phyloP scores from a whole-genome alignment of 495 filamentous ascomycete species.

The Cudoniella acicularis region DNA sequence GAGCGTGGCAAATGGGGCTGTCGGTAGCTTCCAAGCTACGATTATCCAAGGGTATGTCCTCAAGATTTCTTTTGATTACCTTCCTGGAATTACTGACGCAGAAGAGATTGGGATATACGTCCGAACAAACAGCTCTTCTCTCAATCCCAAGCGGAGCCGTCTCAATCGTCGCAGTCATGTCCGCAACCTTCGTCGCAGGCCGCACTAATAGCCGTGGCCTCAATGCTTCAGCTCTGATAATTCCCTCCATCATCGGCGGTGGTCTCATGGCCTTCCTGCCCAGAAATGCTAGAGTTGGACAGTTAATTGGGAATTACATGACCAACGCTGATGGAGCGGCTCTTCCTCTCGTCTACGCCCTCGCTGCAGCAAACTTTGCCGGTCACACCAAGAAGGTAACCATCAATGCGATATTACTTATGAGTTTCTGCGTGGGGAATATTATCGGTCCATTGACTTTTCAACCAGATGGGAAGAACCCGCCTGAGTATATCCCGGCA shows the following conservation, averaged over 20 bases:
- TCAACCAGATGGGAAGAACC: neutral
- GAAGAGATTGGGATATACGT: conserved; percentile 51
- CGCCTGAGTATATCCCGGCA: conserved; percentile 60
- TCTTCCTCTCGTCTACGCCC: conserved; percentile 37
- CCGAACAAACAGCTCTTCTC: conserved; percentile 58
- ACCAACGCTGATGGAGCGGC: conserved; percentile 57
- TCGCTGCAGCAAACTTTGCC: conserved; percentile 5
- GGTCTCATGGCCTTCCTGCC: conserved; percentile 62
- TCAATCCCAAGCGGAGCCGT: conserved; percentile 61
- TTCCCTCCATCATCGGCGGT: conserved; percentile 48
- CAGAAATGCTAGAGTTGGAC: conserved; percentile 32
- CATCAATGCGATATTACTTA: neutral
- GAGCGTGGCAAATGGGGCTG: conserved; percentile 11
- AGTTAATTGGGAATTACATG: conserved; percentile 62
- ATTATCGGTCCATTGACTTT: conserved; percentile 20
- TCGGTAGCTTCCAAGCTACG: neutral
- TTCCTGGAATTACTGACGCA: no score
- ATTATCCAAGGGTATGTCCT: conserved; percentile 30
- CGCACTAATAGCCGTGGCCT: conserved; percentile 20
- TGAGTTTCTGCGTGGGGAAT: conserved; percentile 11
- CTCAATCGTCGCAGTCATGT: conserved; percentile 38
- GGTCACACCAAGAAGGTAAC: conserved; percentile 14
- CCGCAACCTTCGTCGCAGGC: conserved; percentile 30
- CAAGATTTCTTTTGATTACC: conserved; percentile 55
- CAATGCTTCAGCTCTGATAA: conserved; percentile 25